phyloP scores from a whole-genome alignment of 176 grass and related monocot genomes.

The Pharus latifolius region DNA sequence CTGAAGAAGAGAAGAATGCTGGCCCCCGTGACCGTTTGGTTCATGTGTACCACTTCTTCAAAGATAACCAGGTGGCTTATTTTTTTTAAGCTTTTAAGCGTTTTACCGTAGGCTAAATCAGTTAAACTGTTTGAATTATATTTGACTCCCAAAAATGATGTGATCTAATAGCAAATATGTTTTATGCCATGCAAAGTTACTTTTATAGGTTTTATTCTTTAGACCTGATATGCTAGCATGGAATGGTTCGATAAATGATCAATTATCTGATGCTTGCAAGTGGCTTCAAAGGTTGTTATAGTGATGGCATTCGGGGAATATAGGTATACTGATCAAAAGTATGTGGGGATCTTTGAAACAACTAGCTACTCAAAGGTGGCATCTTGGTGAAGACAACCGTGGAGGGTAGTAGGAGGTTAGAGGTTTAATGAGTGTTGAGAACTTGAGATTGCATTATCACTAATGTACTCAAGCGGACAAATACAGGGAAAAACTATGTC shows the following conservation, averaged over 20 bases:
- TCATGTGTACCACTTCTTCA: slow-evolving; percentile 56
- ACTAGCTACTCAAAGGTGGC: neutral
- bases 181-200: too few relatives aligned
- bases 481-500: neutral
- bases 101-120: neutral
- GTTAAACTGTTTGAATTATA: too few relatives aligned
- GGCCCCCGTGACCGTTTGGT: slow-evolving; percentile 42
- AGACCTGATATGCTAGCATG: neutral
- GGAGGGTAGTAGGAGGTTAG: neutral
- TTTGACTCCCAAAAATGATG: too few relatives aligned
- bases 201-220: too few relatives aligned
- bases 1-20: slow-evolving; percentile 51
- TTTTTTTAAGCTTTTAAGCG: neutral
- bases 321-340: too few relatives aligned
- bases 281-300: too few relatives aligned
- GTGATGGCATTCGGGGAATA: too few relatives aligned
- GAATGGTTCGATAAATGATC: neutral
- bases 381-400: neutral
- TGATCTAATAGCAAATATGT: too few relatives aligned
- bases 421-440: neutral
- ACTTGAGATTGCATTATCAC: neutral
- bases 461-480: neutral
- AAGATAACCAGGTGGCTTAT: slow-evolving; percentile 29
- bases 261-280: neutral
- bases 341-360: neutral